Conservation (phyloP, 768 basidiomycete genomes). For the Saitozyma podzolica region DNA sequence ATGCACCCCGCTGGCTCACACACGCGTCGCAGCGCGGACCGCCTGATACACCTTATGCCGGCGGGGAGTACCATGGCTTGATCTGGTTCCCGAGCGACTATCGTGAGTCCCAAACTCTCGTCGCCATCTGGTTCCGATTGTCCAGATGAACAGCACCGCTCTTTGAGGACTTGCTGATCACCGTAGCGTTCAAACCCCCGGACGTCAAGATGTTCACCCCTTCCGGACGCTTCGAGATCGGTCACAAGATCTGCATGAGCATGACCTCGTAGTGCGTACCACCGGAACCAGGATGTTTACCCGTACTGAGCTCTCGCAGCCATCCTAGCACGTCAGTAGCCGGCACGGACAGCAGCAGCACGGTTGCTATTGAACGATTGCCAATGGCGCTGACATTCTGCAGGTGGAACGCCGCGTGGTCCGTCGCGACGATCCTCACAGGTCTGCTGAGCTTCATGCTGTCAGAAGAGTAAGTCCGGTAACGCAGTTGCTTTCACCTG, state of each 20-base stretch:
- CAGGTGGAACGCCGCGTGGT: conserved; percentile 51
- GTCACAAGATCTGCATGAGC: conserved; percentile 86
- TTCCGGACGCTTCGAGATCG: conserved; percentile 50
- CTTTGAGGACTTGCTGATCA: neutral
- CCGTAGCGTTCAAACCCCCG: conserved; percentile 78
- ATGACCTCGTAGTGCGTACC: conserved; percentile 61
- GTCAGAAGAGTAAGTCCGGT: conserved; percentile 32
- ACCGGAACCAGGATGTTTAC: neutral
- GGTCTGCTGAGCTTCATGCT: conserved; percentile 61
- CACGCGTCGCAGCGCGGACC: conserved; percentile 71
- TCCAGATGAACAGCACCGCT: too few species aligned
- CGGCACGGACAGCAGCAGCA: neutral
- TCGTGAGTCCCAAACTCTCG: conserved; percentile 50
- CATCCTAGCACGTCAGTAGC: conserved; percentile 42
- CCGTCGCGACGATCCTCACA: conserved; percentile 68
- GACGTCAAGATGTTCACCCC: conserved; percentile 79
- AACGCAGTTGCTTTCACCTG: neutral
- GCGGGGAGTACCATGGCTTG: conserved; percentile 91
- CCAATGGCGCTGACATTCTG: too few species aligned
- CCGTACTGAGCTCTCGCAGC: conserved; percentile 16
- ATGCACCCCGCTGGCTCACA: neutral
- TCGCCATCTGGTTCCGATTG: neutral
- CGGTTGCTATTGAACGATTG: too few species aligned
- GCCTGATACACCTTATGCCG: conserved; percentile 83
- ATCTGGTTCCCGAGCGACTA: conserved; percentile 92